Conservation (phyloP, 192 early-diverging fungal species). For the Coemansia sp. region DNA sequence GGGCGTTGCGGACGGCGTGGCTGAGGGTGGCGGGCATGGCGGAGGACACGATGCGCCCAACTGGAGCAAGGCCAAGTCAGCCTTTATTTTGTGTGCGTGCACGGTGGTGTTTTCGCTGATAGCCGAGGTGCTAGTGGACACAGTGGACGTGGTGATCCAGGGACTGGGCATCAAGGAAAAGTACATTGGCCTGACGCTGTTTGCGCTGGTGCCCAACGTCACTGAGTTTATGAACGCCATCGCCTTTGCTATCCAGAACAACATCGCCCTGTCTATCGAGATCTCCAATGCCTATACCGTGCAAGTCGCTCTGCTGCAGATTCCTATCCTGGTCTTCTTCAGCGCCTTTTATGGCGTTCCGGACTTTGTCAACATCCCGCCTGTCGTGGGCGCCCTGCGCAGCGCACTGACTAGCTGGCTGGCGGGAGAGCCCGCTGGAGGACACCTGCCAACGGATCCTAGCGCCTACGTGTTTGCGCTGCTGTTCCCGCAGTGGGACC, state of each 20-base stretch:
- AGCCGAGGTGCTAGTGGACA: constrained; percentile 91
- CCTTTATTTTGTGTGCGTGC: constrained; percentile 76
- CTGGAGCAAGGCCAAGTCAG: constrained; percentile 84
- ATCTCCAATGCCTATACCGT: constrained; percentile 96
- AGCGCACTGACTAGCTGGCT: constrained; percentile 17
- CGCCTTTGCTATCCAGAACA: constrained; percentile 90
- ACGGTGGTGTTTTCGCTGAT: constrained; percentile 87
- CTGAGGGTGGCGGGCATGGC: constrained; percentile 65
- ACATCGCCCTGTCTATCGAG: constrained; percentile 86
- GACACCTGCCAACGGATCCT: constrained; percentile 49
- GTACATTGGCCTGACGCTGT: constrained; percentile 90
- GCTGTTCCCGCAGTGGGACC: constrained; percentile 76
- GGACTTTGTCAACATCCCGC: constrained; percentile 30
- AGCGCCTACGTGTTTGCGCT: constrained; percentile 64
- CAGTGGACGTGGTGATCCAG: constrained; percentile 81
- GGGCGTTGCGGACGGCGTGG: constrained; percentile 51
- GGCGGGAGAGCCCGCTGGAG: constrained; percentile 19
- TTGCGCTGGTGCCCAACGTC: constrained; percentile 93
- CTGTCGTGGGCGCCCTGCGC: constrained; percentile 24
- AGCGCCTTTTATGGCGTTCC: constrained; percentile 67
- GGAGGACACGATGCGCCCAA: constrained; percentile 92
- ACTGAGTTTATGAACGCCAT: constrained; percentile 96
- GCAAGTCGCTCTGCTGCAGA: constrained; percentile 94
- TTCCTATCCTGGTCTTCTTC: constrained; percentile 90
- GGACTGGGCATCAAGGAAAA: constrained; percentile 76